Evolutionary conservation across 1,139 yeast genomes (phyloP), one percentile per base, ranked within the genome.

Genomic region (Pichia sp.): DNA sequence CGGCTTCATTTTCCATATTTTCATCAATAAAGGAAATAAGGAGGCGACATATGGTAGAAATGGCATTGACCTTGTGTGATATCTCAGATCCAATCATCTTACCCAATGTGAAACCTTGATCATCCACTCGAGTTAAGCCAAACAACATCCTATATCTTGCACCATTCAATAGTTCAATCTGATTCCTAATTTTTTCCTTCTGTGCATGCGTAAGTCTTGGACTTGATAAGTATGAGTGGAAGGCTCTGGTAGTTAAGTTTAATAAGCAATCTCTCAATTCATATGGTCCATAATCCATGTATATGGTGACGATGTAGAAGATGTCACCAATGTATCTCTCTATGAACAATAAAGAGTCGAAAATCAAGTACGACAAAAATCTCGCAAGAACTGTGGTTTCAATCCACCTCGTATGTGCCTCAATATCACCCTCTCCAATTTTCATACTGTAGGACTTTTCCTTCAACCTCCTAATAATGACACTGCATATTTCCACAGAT

Each of bases 111-210:
- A 17, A 19, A 6, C 21, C 15, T 17, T 27, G 35, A 37, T 34
- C 60, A 30, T 62, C 66, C 27, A 80, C 88, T 48, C 86, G 75
- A n/a, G 78, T 77, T 44, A 84, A 64, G 0, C 95, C 95, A 60
- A 84, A 84, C 42, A 84, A 62, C 66, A 83, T 72, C 48, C 74
- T 77, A 4, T 84, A 80, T 51, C 88, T 69, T 38, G 82, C 85
- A 10, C 84, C 77, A 37, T 84, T 74, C 44, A 85, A 70, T 37
- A 72, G 73, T 5, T 63, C 66, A 46, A 83, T 72, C 2, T 82
- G 68, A 1, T 64, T 62, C 37, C 69, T 69, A 13, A 85, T 66
- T 8, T 65, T 59, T 3, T 54, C 49, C 39, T 63, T 64, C 38
- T 74, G 74, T 2, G 53, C 58, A 1, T 51, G 60, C 0, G 74